Conservation (phyloP, 1,284 basidiomycete species). For the Trametes sp. region DNA sequence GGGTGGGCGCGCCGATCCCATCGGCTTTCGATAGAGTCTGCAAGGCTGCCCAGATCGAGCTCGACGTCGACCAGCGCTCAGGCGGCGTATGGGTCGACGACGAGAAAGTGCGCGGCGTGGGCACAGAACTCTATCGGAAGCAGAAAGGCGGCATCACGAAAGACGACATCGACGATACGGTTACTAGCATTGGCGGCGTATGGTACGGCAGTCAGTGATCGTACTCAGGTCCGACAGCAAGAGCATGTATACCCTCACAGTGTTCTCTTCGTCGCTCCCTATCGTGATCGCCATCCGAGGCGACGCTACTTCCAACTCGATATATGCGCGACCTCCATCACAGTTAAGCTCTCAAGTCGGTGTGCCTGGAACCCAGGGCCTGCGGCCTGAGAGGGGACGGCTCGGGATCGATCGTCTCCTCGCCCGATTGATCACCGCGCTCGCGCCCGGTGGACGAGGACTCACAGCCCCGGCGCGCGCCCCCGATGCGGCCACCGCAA, state of each 20-base stretch:
- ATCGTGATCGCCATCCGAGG: not conserved
- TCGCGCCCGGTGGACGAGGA: constrained; percentile 2
- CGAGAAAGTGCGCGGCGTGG: constrained; percentile 36
- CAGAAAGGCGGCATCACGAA: not conserved
- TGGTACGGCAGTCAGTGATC: constrained; percentile 12
- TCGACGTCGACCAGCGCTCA: constrained; percentile 44
- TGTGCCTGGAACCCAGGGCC: not conserved
- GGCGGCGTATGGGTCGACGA: constrained; percentile 60
- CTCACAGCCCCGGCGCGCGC: not conserved
- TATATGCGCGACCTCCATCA: not conserved
- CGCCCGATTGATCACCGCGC: constrained; percentile 11
- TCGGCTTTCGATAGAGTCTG: constrained; percentile 58
- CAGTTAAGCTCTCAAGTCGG: not conserved
- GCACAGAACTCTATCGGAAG: not conserved
- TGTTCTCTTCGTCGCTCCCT: not conserved
- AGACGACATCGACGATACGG: not conserved
- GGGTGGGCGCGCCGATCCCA: constrained; percentile 61
- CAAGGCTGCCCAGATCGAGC: constrained; percentile 47
- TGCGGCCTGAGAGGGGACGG: constrained; percentile 1
- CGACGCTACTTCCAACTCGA: not conserved
- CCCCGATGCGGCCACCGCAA: constrained; percentile 3
- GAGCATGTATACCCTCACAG: not conserved
- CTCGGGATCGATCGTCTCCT: constrained; percentile 10
- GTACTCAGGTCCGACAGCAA: not conserved
- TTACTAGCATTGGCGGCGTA: not conserved